Evolutionary conservation across 202 grass and related monocot genomes (phyloP), one percentile per base, ranked within the genome.

Genomic region (Cymbopogon flexuosus): DNA sequence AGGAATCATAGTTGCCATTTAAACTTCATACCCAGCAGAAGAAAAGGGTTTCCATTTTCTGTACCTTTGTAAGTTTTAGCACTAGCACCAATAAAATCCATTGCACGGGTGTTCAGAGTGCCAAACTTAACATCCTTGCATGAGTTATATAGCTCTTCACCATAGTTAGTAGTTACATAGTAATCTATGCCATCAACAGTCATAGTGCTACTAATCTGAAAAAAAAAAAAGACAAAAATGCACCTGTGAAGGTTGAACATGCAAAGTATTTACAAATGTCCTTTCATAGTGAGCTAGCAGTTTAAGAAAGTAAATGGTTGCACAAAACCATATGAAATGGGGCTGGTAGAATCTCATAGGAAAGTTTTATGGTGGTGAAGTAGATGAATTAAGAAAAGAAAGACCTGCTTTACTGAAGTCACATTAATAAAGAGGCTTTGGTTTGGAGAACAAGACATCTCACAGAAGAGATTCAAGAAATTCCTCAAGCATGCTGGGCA

Each of bases 101-200:
- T 98, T 85, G 96, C 86, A 39, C 88, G 90, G 77, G 88, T 98
- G 88, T 98, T 98, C 69, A 95, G 42, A 64, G 81, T 88, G 61
- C 96, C 96, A 91, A 98, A 98, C 56, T 98, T 98, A 72, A 98
- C 96, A 83, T 98, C 92, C 90, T 95, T 98, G 81, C 96, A 98
- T 68, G 96, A 98, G 73, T 88, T 90, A 56, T 88, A 98, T 65
- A 98, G 81, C 58, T 88, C 73, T 78, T 95, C 90, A 68, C 88
- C 96, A 59, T 95, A 93, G 41, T 60, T 67, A 76, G 73, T 88
- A 49, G 90, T 98, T 79, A 91, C 66, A 83, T 89, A 95, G 80
- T 88, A 95, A 82, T 98, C 92, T 74, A 98, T 87, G 68, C 84
- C 86, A 89, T 89, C 83, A 80, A 95, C 90, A 80, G 82, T 88